phyloP scores from a whole-genome alignment of 202 grass and related monocot genomes.

The Panicum hallii region DNA sequence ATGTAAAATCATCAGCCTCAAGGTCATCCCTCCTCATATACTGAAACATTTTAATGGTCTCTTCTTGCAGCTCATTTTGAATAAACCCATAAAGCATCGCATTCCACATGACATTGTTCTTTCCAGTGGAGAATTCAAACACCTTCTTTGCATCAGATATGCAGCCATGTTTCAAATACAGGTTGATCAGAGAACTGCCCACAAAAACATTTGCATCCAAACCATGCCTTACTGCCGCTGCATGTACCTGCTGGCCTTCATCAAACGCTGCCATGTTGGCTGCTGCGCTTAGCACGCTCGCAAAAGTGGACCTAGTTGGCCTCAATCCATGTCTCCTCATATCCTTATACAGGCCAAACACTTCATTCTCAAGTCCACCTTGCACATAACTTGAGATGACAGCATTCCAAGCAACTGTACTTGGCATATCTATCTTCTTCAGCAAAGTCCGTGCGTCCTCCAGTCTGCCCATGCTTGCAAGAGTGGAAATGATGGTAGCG shows the following conservation, averaged over 20 bases:
- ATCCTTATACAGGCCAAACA: slow-evolving; percentile 60
- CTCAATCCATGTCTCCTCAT: slow-evolving; percentile 51
- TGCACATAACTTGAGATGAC: slow-evolving; percentile 59
- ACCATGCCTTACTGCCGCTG: slow-evolving; percentile 55
- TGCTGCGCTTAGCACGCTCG: slow-evolving; percentile 64
- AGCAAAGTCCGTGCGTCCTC: slow-evolving; percentile 47
- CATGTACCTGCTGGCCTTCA: slow-evolving; percentile 61
- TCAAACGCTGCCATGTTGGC: slow-evolving; percentile 45
- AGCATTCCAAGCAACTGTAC: slow-evolving; percentile 68
- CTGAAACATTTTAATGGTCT: slow-evolving; percentile 55
- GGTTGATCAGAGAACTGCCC: slow-evolving; percentile 68
- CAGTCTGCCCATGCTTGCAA: slow-evolving; percentile 55
- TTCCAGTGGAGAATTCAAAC: slow-evolving; percentile 59
- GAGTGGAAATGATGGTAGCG: slow-evolving; percentile 55
- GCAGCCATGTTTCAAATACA: slow-evolving; percentile 58
- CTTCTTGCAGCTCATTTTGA: slow-evolving; percentile 59
- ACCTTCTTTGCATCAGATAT: slow-evolving; percentile 55
- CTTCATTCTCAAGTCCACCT: slow-evolving; percentile 43
- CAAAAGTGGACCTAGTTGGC: slow-evolving; percentile 66
- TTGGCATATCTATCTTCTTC: slow-evolving; percentile 38
- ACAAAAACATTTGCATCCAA: slow-evolving; percentile 72
- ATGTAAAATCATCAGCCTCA: slow-evolving; percentile 69
- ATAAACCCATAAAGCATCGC: slow-evolving; percentile 63
- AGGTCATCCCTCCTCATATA: slow-evolving; percentile 51
- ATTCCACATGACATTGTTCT: slow-evolving; percentile 79